Conservation (phyloP, 2,329 filamentous ascomycete species). For the Sclerotinia borealis region DNA sequence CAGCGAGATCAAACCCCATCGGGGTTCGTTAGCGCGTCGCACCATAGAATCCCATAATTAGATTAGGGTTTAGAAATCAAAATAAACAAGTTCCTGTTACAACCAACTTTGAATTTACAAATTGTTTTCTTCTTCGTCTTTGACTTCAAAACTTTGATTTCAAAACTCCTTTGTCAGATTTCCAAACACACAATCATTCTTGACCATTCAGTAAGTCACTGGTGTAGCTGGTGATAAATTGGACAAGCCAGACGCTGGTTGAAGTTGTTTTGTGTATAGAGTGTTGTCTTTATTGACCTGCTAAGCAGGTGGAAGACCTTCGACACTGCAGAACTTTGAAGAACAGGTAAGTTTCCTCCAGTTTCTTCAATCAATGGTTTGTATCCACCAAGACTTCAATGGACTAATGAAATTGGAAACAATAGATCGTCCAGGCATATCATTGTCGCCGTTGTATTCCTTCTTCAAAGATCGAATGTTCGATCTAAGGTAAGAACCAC, state of each 20-base stretch:
- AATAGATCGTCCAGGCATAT: not conserved
- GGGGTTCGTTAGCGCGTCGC: not conserved
- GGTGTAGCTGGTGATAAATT: not conserved
- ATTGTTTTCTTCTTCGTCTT: not conserved
- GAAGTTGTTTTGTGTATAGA: not conserved
- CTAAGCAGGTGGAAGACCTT: not conserved
- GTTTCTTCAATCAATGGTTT: not conserved
- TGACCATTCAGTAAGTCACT: not conserved
- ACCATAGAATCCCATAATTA: not conserved
- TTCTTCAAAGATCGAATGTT: not conserved
- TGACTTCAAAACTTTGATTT: not conserved
- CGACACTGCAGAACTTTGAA: not conserved
- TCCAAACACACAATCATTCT: not conserved
- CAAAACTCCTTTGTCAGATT: not conserved
- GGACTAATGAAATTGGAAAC: not conserved
- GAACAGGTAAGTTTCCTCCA: not conserved
- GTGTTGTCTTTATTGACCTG: not conserved
- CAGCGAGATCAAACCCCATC: not conserved
- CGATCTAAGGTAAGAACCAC: not conserved
- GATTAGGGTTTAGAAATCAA: not conserved
- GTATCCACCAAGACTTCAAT: not conserved
- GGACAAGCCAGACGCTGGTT: not conserved
- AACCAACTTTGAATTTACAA: not conserved
- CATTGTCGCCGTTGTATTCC: not conserved
- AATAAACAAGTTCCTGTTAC: not conserved